Percentiles rank a stretch among this genome's conserved stretches.
Evolutionary conservation across 1,284 basidiomycete genomes (phyloP).

Genomic region (Ganoderma meredithae): DNA sequence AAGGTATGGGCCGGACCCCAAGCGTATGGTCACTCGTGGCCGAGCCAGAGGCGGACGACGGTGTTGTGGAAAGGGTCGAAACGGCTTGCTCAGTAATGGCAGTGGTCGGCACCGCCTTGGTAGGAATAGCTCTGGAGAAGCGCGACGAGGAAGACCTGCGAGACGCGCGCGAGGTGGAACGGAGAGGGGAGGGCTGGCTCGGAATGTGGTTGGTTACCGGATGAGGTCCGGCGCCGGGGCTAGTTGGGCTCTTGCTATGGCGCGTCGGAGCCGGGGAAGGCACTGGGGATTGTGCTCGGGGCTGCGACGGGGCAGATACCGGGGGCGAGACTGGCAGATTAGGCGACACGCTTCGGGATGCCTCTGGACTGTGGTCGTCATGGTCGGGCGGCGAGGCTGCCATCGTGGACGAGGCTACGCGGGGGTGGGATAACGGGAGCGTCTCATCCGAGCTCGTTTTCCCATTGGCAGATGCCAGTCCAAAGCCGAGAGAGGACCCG

Average conservation of each 20-base stretch:
- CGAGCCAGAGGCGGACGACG: constrained; percentile 23
- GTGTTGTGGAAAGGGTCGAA: constrained; percentile 39
- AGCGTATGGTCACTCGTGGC: constrained; percentile 24
- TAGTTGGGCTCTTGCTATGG: constrained; percentile 17
- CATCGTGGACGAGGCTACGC: constrained; percentile 1
- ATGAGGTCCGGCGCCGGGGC: constrained; percentile 44
- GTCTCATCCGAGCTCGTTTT: constrained; percentile 45
- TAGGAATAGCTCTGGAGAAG: constrained; percentile 65
- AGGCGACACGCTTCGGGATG: constrained; percentile 23
- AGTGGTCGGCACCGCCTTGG: constrained; percentile 72
- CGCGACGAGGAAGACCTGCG: constrained; percentile 68
- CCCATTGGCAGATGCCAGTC: constrained; percentile 7
- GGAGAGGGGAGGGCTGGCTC: constrained; percentile 57
- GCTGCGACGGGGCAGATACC: constrained; percentile 9
- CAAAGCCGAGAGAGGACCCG: constrained; percentile 27
- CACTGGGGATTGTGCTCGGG: constrained; percentile 37
- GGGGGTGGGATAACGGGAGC: constrained; percentile 29
- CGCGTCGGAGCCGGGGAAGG: constrained; percentile 24
- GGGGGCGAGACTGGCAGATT: constrained; percentile 19
- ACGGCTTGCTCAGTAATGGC: constrained; percentile 65
- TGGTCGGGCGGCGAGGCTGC: constrained; percentile 17
- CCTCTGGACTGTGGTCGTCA: constrained; percentile 19
- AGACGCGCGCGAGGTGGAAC: constrained; percentile 74
- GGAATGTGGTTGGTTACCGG: constrained; percentile 31
- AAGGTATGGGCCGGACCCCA: constrained; percentile 10